Percentiles rank a stretch among this genome's conserved stretches.
phyloP scores from a whole-genome alignment of 2,329 filamentous ascomycete species.

The Fusarium virguliforme region DNA sequence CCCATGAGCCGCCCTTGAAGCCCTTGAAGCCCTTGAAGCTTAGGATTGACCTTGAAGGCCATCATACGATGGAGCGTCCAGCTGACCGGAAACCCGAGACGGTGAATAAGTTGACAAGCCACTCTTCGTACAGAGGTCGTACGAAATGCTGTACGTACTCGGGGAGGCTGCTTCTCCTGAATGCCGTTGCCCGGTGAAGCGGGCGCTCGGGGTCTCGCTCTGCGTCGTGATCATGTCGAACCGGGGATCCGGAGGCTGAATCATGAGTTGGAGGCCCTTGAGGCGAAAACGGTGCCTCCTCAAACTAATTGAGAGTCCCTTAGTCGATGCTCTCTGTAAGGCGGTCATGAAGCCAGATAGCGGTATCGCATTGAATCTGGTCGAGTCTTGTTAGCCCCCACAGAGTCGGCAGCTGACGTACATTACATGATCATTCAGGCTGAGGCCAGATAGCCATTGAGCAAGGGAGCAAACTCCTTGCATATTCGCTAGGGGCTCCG shows the following conservation, averaged over 20 bases:
- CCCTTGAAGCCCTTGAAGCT: constrained; percentile 1
- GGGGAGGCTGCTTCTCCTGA: constrained; percentile 22
- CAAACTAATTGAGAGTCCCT: constrained; percentile 4
- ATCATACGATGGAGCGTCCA: constrained; percentile 47
- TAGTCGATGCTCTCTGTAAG: constrained; percentile 1
- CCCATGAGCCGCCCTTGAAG: constrained; percentile 16
- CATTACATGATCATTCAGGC: constrained; percentile 20
- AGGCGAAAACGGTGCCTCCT: not conserved
- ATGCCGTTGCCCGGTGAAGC: constrained; percentile 24
- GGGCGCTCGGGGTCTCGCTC: constrained; percentile 10
- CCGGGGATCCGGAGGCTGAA: constrained; percentile 24
- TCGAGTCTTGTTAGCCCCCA: constrained; percentile 1
- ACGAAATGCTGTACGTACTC: constrained; percentile 44
- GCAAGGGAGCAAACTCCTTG: constrained; percentile 26
- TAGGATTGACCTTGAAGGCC: constrained; percentile 28
- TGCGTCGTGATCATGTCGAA: constrained; percentile 9
- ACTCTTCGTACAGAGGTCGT: constrained; percentile 40
- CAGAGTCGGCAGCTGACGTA: constrained; percentile 21
- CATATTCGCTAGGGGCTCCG: constrained; percentile 18
- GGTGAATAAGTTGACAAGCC: constrained; percentile 47
- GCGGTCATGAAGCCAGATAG: constrained; percentile 2
- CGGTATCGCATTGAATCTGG: constrained; percentile 10
- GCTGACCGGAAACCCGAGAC: constrained; percentile 47
- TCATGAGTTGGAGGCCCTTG: constrained; percentile 7
- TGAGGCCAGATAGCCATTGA: constrained; percentile 19